Evolutionary conservation across 495 filamentous ascomycete genomes (phyloP), one percentile per base, ranked within the genome.

Genomic region (Penicillium desertorum): DNA sequence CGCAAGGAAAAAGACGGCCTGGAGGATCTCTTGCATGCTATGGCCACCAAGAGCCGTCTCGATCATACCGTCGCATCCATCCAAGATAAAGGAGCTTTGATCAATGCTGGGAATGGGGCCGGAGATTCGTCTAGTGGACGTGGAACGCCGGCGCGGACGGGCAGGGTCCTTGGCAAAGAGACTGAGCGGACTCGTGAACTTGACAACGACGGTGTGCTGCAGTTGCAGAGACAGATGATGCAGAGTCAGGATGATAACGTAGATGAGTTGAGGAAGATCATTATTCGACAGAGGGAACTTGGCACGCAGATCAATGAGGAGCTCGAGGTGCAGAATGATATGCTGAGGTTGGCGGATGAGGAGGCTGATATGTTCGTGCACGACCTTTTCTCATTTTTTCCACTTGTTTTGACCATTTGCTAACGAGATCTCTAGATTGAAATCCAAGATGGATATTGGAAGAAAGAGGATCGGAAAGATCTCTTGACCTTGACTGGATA

Each of bases 131-230:
- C 57, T 7, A 56, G 43, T 9, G 63, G 57, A 25, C 62, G 68
- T 20, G 67, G 64, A 45, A 70, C 64, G 19, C 61, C 71, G 34
- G 56, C 60, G 9, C 60, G 71, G 45, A 62, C 82, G 6, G 83
- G 90, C 5, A 70, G 92, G 22, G 89, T 96, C 4, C 77, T 98
- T 6, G 95, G 95, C 0, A 86, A 87, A 45, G 94, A 99, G 72
- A 98, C 90, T 42, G 89, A 91, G 56, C 79, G 81, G 56, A 98
- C 94, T 45, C 76, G 93, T 39, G 92, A 96, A 74, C 73, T 94
- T 55, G 94, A 96, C 67, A 99, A 99, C 65, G 74, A 84, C 30
- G 94, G 92, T 0, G 88, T 99, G 41, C 58, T 97, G 67, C 86
- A 92, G 78, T 69, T 98, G 66, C 92, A 97, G 70, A 75, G 81